Evolutionary conservation across 495 filamentous ascomycete genomes (phyloP).

Genomic region (Sphaerosporella brunnea): DNA sequence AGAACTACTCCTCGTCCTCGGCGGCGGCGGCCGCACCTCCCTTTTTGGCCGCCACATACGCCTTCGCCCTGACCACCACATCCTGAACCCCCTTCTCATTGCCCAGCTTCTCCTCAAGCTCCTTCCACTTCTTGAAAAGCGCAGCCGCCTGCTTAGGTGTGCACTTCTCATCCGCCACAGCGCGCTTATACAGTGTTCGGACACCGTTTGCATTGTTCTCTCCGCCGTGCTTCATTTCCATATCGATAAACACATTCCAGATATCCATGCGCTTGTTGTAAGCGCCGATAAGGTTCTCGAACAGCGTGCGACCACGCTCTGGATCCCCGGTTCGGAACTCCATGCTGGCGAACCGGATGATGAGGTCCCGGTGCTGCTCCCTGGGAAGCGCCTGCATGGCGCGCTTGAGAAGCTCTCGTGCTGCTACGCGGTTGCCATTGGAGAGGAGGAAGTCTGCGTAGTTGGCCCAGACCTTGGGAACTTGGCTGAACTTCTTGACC

Average conservation of each 20-base stretch:
- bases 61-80: conserved; percentile 55
- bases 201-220: conserved; percentile 16
- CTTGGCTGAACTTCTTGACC: conserved; percentile 62
- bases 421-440: conserved; percentile 47
- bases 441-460: conserved; percentile 68
- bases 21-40: neutral
- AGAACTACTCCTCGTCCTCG: neutral
- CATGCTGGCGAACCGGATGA: conserved; percentile 66
- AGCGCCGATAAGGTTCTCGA: conserved; percentile 66
- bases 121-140: conserved; percentile 69
- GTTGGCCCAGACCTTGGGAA: conserved; percentile 72
- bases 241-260: conserved; percentile 78
- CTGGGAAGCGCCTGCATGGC: conserved; percentile 66
- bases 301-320: conserved; percentile 85
- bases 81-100: conserved; percentile 52
- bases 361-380: conserved; percentile 55
- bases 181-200: conserved; percentile 30
- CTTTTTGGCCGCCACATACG: conserved; percentile 44
- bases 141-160: conserved; percentile 38
- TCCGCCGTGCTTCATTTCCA: conserved; percentile 44
- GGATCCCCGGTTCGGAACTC: conserved; percentile 80
- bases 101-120: conserved; percentile 58
- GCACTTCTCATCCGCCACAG: conserved; percentile 15
- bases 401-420: conserved; percentile 62
- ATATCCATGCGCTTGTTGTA: conserved; percentile 79